These are phyloP conservation scores for Verticillium nubilum DNA, from an alignment of 2,329 filamentous ascomycete genomes.

Conservation along the genomic window DNA sequence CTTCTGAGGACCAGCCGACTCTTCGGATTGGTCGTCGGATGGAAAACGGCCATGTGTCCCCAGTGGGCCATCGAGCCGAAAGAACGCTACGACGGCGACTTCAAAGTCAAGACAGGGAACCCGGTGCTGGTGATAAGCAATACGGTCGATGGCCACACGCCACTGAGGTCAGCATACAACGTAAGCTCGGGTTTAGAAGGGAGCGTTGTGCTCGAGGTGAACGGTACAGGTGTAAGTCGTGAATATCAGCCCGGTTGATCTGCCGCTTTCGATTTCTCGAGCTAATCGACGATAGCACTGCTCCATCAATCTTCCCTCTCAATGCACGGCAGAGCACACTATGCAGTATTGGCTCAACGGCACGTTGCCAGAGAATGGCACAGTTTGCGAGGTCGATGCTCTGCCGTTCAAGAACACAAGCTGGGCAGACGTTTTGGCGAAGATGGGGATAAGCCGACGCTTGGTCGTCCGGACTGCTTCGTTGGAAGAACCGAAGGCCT, in stretches of 20 bases:
- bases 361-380: slow-evolving; percentile 23
- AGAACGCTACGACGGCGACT: slow-evolving; percentile 26
- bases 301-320: slow-evolving; percentile 19
- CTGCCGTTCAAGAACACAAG: slow-evolving; percentile 6
- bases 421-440: slow-evolving; percentile 1
- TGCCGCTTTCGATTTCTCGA: background rate
- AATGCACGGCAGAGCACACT: slow-evolving; percentile 21
- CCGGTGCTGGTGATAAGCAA: slow-evolving; percentile 32
- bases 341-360: slow-evolving; percentile 27
- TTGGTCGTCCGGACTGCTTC: background rate
- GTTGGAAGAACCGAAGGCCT: background rate
- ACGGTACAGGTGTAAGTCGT: slow-evolving; percentile 21
- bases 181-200: slow-evolving; percentile 28
- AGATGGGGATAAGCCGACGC: background rate
- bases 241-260: too few species aligned
- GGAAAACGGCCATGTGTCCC: slow-evolving; percentile 21
- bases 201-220: slow-evolving; percentile 29
- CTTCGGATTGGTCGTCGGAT: slow-evolving; percentile 15
- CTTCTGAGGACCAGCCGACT: slow-evolving; percentile 20
- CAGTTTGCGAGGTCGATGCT: slow-evolving; percentile 20
- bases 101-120: slow-evolving; percentile 24
- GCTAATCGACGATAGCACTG: slow-evolving; percentile 13
- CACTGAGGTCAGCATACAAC: slow-evolving; percentile 30
- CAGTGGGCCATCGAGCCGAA: slow-evolving; percentile 31
- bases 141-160: slow-evolving; percentile 29